Conservation (phyloP, 2,329 filamentous ascomycete genomes). For the Stylonectria norvegica region DNA sequence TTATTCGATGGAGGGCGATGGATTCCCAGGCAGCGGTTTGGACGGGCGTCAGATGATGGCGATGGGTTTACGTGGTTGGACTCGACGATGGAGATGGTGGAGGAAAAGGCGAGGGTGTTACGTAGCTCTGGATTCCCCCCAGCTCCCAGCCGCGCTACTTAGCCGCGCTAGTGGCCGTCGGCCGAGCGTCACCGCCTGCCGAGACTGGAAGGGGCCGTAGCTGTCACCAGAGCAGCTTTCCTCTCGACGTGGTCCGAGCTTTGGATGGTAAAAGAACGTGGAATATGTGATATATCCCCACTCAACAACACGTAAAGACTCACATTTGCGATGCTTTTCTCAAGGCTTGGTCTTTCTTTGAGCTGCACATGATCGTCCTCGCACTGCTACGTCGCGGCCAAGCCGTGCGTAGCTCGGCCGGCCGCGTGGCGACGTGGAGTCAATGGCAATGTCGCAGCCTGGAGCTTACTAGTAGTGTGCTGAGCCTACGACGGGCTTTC, state of each 20-base stretch:
- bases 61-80: constrained; percentile 8
- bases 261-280: too few relatives aligned
- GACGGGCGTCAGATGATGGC: constrained; percentile 16
- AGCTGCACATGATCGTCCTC: constrained; percentile 22
- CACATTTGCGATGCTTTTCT: constrained; percentile 18
- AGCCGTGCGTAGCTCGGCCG: constrained; percentile 16
- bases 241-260: too few relatives aligned
- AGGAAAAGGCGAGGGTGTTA: constrained; percentile 20
- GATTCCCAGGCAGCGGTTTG: constrained; percentile 24
- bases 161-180: constrained; percentile 11
- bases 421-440: constrained; percentile 17
- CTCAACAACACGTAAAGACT: too few relatives aligned
- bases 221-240: too few relatives aligned
- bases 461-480: constrained; percentile 9
- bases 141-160: constrained; percentile 3
- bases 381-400: constrained; percentile 22
- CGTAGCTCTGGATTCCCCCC: constrained; percentile 14
- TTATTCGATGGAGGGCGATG: constrained; percentile 1
- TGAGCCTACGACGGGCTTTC: constrained; percentile 17
- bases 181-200: constrained; percentile 12
- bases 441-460: constrained; percentile 22
- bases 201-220: too few relatives aligned
- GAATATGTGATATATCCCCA: too few relatives aligned
- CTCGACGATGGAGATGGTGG: neutral
- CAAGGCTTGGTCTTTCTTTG: constrained; percentile 5